Percentiles rank a stretch among this genome's conserved stretches.
These are phyloP conservation scores for Wallacemonas collosoma DNA, from an alignment of 208 protist species.

Conservation along the genomic window DNA sequence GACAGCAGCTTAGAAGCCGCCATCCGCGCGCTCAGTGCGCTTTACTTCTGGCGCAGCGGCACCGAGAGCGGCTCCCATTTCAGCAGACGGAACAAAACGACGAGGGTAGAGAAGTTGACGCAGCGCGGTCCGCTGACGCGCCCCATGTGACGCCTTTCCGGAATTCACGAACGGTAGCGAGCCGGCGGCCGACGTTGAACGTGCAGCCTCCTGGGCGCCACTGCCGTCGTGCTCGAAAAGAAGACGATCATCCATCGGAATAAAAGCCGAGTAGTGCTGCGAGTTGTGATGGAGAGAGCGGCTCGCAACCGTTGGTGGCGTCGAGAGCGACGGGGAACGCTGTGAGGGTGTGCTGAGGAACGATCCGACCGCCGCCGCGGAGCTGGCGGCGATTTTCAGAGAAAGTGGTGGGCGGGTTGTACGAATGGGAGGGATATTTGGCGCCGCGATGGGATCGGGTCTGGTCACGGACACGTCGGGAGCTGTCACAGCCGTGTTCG, in stretches of 20 bases:
- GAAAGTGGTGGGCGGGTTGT: too few species aligned
- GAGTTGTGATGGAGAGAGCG: not conserved
- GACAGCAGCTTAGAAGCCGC: too few species aligned
- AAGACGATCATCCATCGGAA: not conserved
- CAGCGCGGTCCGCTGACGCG: not conserved
- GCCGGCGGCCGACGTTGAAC: not conserved
- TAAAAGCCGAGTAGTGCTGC: not conserved
- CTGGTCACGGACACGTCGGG: too few species aligned
- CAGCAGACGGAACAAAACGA: not conserved
- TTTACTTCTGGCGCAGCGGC: too few species aligned
- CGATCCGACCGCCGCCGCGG: not conserved
- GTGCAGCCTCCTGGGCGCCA: not conserved
- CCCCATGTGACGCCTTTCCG: not conserved
- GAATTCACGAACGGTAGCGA: not conserved
- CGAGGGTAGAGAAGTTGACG: conserved; percentile 6
- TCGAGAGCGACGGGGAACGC: not conserved
- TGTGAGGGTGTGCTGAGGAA: not conserved
- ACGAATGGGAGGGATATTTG: too few species aligned
- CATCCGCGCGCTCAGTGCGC: too few species aligned
- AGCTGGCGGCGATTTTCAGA: not conserved
- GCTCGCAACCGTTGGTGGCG: conserved; percentile 11
- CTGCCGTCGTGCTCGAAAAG: not conserved
- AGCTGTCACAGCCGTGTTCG: too few species aligned
- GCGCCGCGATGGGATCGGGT: too few species aligned
- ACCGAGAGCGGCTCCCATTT: too few species aligned